Base-by-base conservation (phyloP, 805 yeast genomes). In the Starmerella roubikii region DNA sequence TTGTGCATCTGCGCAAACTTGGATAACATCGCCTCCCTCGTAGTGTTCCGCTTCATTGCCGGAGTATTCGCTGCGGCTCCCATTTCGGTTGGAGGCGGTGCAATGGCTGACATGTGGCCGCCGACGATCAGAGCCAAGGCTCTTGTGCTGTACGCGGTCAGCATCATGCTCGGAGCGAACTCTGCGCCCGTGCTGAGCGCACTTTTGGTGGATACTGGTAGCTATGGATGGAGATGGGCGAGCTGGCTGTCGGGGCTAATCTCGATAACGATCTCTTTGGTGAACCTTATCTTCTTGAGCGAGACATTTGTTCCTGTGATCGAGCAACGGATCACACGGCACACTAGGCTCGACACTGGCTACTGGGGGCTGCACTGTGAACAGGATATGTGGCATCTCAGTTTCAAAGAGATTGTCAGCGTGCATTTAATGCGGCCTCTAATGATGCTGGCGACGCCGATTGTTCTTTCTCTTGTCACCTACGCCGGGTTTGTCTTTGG, bases 291-390 rank as follows among this genome's bases (percentile, higher is more conserved):
- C 52, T 32, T 42, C 47, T 24, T 48, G 46, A 11, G 57, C 56
- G 58, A 66, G 61, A 58, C 61, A 7, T 67, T 62, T 41, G 49
- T 53, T 16, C 60, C 61, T 4, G 51, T 50, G 0, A 72, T 85
- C 37, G 65, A 82, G 47, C 75, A 78, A 53, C 65, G 55, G 25
- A 71, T 76, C 53, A 94, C 94, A 17, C 60, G 60, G 40, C 67
- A 58, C 51, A 52, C 80, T 50, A 72, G 94, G 62, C 68, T 72
- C 50, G 77, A 75, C 55, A 78, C 94, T 4, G 86, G 91, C 32
- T 78, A 82, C 54, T 67, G 68, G 45, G 78, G 77, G 52, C 78
- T 82, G 47, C 85, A 84, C 82, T 79, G 94, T 21, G 91, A 80
- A 62, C 94, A 82, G 58, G 97, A 88, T 23, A 91, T 88, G 26